phyloP scores from a whole-genome alignment of 2,329 filamentous ascomycete species.

The Colletotrichum truncatum region DNA sequence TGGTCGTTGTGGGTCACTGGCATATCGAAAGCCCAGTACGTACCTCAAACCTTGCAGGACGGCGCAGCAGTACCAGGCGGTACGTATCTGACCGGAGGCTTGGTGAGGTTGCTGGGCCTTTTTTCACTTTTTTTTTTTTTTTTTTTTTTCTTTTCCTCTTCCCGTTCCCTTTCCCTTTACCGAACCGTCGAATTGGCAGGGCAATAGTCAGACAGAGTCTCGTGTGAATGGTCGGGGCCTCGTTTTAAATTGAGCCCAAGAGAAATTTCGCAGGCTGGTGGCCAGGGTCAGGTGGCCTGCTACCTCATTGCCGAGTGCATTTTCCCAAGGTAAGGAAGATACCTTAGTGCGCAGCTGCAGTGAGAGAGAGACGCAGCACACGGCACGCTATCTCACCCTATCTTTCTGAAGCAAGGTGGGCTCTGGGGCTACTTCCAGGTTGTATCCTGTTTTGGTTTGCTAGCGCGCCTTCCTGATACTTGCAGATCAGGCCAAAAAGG shows the following conservation, averaged over 20 bases:
- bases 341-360: slow-evolving; percentile 2
- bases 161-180: too few species aligned
- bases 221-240: not conserved
- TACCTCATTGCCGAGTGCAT: not conserved
- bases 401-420: slow-evolving; percentile 28
- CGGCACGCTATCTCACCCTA: slow-evolving; percentile 15
- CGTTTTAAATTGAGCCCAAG: slow-evolving; percentile 14
- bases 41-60: not conserved
- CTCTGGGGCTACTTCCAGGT: slow-evolving; percentile 15
- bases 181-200: not conserved
- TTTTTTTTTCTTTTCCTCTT: too few species aligned
- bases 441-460: not conserved
- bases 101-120: too few species aligned
- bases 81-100: not conserved
- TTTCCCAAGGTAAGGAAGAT: not conserved
- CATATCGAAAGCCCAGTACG: slow-evolving; percentile 13
- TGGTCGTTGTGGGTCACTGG: slow-evolving; percentile 8
- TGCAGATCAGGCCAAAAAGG: not conserved
- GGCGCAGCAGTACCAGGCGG: not conserved
- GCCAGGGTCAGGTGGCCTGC: slow-evolving; percentile 16
- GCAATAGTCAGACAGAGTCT: not conserved
- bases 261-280: slow-evolving; percentile 2
- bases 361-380: not conserved
- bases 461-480: slow-evolving; percentile 3
- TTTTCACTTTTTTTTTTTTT: too few species aligned